phyloP scores from a whole-genome alignment of 768 basidiomycete species.

The Rhodotorula toruloides region DNA sequence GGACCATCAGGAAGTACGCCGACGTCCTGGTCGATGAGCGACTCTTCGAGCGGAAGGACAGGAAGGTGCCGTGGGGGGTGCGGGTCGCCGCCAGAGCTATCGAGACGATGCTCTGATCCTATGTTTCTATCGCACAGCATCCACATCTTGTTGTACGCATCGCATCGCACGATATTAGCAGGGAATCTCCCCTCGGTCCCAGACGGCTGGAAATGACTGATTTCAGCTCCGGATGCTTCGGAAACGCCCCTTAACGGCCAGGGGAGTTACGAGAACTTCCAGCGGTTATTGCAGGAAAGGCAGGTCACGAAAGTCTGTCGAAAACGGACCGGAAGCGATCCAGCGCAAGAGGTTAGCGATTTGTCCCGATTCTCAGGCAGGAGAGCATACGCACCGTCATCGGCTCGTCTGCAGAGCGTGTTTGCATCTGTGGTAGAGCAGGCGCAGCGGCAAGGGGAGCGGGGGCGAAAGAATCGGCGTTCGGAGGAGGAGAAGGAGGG shows the following conservation, averaged over 20 bases:
- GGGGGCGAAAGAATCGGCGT: constrained; percentile 4
- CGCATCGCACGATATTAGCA: too few relatives aligned
- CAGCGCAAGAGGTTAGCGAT: background rate
- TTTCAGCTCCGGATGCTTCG: too few relatives aligned
- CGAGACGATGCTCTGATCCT: constrained; percentile 24
- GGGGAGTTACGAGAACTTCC: constrained; percentile 58
- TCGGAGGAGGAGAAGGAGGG: background rate
- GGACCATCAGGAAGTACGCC: constrained; percentile 27
- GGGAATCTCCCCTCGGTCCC: too few relatives aligned
- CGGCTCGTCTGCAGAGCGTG: constrained; percentile 93
- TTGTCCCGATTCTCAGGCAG: too few relatives aligned
- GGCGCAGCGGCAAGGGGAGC: background rate
- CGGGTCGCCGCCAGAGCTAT: constrained; percentile 36
- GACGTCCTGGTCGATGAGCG: constrained; percentile 25
- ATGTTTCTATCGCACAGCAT: background rate
- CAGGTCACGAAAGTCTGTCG: constrained; percentile 86
- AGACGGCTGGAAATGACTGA: too few relatives aligned
- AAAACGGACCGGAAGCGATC: background rate
- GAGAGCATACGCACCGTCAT: constrained; percentile 69
- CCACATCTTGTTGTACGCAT: background rate
- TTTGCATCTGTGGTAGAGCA: constrained; percentile 74
- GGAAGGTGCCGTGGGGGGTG: constrained; percentile 37
- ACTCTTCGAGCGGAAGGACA: constrained; percentile 35
- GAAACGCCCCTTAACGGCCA: background rate
- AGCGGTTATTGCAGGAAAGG: constrained; percentile 48